These are phyloP conservation scores for Yamadazyma blattariae DNA, from an alignment of 1,139 yeast species.

Conservation along the genomic window DNA sequence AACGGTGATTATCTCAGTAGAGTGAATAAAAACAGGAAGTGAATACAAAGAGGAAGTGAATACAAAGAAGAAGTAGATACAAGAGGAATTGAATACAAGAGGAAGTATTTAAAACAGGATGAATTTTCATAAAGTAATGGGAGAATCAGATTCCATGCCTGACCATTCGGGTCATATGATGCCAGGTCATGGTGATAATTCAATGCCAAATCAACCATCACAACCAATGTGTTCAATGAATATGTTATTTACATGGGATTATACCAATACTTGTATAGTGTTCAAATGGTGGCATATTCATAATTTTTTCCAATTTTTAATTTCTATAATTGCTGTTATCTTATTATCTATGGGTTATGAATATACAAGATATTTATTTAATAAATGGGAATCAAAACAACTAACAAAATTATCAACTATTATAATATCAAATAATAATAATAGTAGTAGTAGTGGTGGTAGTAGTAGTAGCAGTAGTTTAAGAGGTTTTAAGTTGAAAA, in stretches of 20 bases:
- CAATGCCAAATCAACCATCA: slow-evolving; percentile 7
- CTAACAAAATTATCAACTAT: slow-evolving; percentile 10
- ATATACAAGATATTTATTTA: slow-evolving; percentile 39
- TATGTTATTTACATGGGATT: slow-evolving; percentile 84
- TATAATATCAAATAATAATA: too few species aligned
- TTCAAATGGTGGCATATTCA: slow-evolving; percentile 79
- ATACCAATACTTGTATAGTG: slow-evolving; percentile 67
- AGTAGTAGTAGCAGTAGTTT: slow-evolving; percentile 8
- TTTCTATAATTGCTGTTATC: slow-evolving; percentile 51
- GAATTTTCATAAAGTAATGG: slow-evolving; percentile 1
- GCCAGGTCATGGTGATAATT: slow-evolving; percentile 3
- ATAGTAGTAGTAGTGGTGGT: too few species aligned
- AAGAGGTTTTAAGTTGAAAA: slow-evolving; percentile 25
- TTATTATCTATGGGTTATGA: slow-evolving; percentile 61
- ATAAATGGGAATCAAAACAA: slow-evolving; percentile 27
- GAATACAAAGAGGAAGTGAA: too few species aligned
- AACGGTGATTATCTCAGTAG: too few species aligned
- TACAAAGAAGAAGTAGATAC: too few species aligned
- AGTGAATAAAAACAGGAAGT: too few species aligned
- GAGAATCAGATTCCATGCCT: slow-evolving; percentile 17
- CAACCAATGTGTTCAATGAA: slow-evolving; percentile 59
- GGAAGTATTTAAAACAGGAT: too few species aligned
- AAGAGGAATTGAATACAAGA: too few species aligned
- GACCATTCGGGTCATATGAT: slow-evolving; percentile 19
- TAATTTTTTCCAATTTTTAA: slow-evolving; percentile 47